Base-by-base conservation (phyloP, 2,329 filamentous ascomycete species). In the Fusarium chaquense region DNA sequence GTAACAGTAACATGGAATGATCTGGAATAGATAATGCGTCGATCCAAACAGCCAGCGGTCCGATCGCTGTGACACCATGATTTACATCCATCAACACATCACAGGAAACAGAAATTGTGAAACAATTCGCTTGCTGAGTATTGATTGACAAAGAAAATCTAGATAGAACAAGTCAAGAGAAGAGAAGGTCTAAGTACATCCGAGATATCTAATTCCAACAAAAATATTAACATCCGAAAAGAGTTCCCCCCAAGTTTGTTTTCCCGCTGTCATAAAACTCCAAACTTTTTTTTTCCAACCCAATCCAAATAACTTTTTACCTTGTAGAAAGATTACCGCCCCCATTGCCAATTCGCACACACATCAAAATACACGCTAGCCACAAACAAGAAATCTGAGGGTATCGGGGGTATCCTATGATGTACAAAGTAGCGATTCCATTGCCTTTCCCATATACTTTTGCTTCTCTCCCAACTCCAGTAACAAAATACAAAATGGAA, bases 341-440 rank as follows among this genome's bases (percentile, higher is more conserved):
- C 22, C 15, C 12, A 16, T 28, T 46, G 44, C 55, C 62, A 66
- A 16, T 51, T 41, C 47, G 33, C 50, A 66, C 61, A 65, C 62
- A 65, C 28, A 66, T 35, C 47, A 61, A 61, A 66, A 66, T 66
- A 66, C 63, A 66, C 62, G 62, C 63, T 61, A 55, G 58, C 55
- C 44, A 50, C 62, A 62, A 63, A 38, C 49, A 52, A 44, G 43
- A 56, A 24, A 56, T 56, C 41, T 59, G 57, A 56, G 43, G 57
- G 36, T 47, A 65, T 65, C 62, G 41, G 36, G 62, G 62, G 62
- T 66, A 66, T 66, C 63, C 49, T 52, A 66, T 66, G 62, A 50
- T 66, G 63, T 66, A 66, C 63, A 66, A 58, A 66, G 63, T 66
- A 66, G 63, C 58, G 43, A 36, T 33, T 40, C 33, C 22, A n/a